Evolutionary conservation across 2,329 filamentous ascomycete genomes (phyloP).

Genomic region (Clathrospora elynae): DNA sequence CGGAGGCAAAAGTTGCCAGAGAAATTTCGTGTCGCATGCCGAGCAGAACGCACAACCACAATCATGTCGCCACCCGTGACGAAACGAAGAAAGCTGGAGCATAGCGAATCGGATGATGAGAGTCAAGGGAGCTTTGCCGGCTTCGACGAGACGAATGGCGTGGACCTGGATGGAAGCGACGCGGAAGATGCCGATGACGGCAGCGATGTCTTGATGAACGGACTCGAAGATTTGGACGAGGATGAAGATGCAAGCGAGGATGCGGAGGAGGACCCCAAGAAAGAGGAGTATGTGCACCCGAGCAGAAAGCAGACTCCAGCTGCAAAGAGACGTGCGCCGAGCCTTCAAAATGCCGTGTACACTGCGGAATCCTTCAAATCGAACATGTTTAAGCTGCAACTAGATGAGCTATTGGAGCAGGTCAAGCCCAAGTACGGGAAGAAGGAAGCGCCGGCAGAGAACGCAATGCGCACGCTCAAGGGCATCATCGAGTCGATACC

Average conservation of each 20-base stretch:
- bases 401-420: conserved; percentile 66
- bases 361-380: conserved; percentile 66
- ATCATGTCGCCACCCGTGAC: conserved; percentile 46
- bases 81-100: conserved; percentile 56
- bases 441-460: conserved; percentile 59
- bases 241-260: conserved; percentile 17
- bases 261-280: conserved; percentile 24
- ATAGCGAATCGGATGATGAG: conserved; percentile 38
- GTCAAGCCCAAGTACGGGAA: conserved; percentile 64
- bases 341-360: conserved; percentile 49
- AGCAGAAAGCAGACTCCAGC: conserved; percentile 10
- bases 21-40: conserved; percentile 25
- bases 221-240: conserved; percentile 17
- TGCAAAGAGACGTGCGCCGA: conserved; percentile 30
- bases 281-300: conserved; percentile 17
- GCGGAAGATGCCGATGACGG: conserved; percentile 18
- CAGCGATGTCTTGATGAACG: conserved; percentile 18
- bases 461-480: conserved; percentile 44
- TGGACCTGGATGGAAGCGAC: conserved; percentile 20
- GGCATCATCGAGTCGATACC: conserved; percentile 57
- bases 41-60: conserved; percentile 11
- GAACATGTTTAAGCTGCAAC: conserved; percentile 69
- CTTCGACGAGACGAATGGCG: conserved; percentile 24
- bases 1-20: conserved; percentile 29
- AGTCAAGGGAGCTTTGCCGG: conserved; percentile 35